A percentile compares a stretch with the other conserved stretches of the same genome.
Conservation (phyloP, 2,329 filamentous ascomycete genomes). For the Aureobasidium sp. region DNA sequence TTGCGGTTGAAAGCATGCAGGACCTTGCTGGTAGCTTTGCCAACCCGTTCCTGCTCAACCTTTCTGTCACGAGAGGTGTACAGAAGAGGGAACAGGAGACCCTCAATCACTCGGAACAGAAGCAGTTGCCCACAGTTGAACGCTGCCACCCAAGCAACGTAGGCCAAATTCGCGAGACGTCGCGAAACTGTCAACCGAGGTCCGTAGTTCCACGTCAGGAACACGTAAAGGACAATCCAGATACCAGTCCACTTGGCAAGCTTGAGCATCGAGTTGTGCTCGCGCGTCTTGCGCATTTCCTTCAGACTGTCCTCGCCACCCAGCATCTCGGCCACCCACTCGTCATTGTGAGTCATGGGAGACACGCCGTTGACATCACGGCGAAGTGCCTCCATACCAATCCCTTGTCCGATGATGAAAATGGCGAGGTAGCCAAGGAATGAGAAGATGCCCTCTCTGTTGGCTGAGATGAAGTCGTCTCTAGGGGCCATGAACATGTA, state of each 20-base stretch:
- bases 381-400: slow-evolving; percentile 73
- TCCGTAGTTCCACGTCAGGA: slow-evolving; percentile 64
- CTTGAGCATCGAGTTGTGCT: slow-evolving; percentile 31
- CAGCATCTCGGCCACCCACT: slow-evolving; percentile 32
- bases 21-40: slow-evolving; percentile 70
- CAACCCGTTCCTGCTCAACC: slow-evolving; percentile 57
- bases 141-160: slow-evolving; percentile 84
- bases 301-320: slow-evolving; percentile 19
- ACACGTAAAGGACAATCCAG: slow-evolving; percentile 64
- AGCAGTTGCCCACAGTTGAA: slow-evolving; percentile 84
- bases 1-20: slow-evolving; percentile 82
- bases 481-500: slow-evolving; percentile 80
- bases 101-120: slow-evolving; percentile 71
- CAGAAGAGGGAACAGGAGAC: slow-evolving; percentile 65
- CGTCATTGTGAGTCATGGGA: slow-evolving; percentile 29
- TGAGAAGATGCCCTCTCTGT: slow-evolving; percentile 91
- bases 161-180: slow-evolving; percentile 85
- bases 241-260: slow-evolving; percentile 58
- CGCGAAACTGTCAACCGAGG: slow-evolving; percentile 73
- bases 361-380: slow-evolving; percentile 31
- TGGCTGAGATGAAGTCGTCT: slow-evolving; percentile 73
- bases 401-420: slow-evolving; percentile 80
- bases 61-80: slow-evolving; percentile 50
- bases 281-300: slow-evolving; percentile 15
- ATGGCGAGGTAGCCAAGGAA: slow-evolving; percentile 92